Evolutionary conservation across 495 filamentous ascomycete species (phyloP).

Genomic region (Aspergillus asperescens): DNA sequence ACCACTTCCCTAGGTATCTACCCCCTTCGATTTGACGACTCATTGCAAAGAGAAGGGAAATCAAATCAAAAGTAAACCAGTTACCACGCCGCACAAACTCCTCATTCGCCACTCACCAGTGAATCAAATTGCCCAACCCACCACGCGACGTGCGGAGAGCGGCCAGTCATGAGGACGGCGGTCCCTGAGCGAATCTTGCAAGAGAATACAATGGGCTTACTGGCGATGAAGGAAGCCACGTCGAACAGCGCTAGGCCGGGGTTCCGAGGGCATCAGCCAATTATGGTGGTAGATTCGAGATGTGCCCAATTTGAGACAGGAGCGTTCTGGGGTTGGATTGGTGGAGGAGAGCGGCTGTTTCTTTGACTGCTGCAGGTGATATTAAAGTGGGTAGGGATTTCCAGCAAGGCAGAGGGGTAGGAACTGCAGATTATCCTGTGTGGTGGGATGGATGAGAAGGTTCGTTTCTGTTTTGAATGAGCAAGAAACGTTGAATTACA

Average conservation of each 20-base stretch:
- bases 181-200: slow-evolving; percentile 16
- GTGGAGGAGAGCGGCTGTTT: slow-evolving; percentile 18
- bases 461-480: neutral
- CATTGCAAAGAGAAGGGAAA: neutral
- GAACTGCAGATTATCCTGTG: too few species aligned
- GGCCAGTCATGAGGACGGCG: slow-evolving; percentile 15
- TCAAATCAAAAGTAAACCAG: neutral
- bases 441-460: too few species aligned
- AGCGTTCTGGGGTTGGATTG: slow-evolving; percentile 13
- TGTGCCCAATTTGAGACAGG: slow-evolving; percentile 4
- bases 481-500: neutral
- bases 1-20: too few species aligned
- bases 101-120: neutral
- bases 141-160: neutral
- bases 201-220: slow-evolving; percentile 14
- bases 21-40: too few species aligned
- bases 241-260: slow-evolving; percentile 16
- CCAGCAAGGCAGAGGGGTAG: too few species aligned
- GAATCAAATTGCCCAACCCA: neutral
- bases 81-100: neutral
- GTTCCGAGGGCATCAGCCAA: slow-evolving; percentile 10
- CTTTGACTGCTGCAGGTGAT: slow-evolving; percentile 11
- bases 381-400: neutral
- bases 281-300: slow-evolving; percentile 2
- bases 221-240: slow-evolving; percentile 22